Percentiles rank a stretch among this genome's conserved stretches.
These are phyloP conservation scores for Euclidium syriacum DNA, from an alignment of 345 rosid genomes.

Conservation along the genomic window DNA sequence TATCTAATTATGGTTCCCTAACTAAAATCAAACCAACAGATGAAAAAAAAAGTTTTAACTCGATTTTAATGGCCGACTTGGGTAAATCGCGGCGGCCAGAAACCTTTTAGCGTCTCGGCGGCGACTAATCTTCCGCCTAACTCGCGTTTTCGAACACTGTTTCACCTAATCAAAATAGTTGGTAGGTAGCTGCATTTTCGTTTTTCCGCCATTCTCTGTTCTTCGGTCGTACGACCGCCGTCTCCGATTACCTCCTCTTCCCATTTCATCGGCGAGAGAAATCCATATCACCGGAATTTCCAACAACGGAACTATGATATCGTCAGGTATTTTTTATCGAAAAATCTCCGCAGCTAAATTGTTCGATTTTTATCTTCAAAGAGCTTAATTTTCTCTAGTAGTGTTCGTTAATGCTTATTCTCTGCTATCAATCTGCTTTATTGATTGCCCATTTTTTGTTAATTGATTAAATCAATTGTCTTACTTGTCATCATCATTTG, in stretches of 20 bases:
- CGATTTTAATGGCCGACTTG: no score
- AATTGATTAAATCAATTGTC: background rate
- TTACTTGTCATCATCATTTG: background rate
- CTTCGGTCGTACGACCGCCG: background rate
- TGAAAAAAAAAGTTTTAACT: no score
- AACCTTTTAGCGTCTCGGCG: no score
- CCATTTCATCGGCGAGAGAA: background rate
- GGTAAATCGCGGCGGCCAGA: no score
- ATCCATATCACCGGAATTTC: background rate
- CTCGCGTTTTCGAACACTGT: no score
- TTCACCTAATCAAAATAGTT: background rate
- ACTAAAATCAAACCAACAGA: no score
- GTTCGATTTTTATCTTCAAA: constrained; percentile 32
- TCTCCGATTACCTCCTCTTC: background rate
- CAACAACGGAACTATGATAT: background rate
- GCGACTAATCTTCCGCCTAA: no score
- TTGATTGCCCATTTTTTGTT: background rate
- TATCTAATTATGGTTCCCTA: no score
- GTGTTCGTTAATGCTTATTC: background rate
- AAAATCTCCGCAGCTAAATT: no score
- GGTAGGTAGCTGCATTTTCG: constrained; percentile 4
- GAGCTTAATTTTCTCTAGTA: background rate
- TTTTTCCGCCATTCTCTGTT: background rate
- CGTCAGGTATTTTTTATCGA: constrained; percentile 19
- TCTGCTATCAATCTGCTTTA: background rate